Evolutionary conservation across 2,329 filamentous ascomycete species (phyloP).

Genomic region (Phaeosphaeriaceae sp.): DNA sequence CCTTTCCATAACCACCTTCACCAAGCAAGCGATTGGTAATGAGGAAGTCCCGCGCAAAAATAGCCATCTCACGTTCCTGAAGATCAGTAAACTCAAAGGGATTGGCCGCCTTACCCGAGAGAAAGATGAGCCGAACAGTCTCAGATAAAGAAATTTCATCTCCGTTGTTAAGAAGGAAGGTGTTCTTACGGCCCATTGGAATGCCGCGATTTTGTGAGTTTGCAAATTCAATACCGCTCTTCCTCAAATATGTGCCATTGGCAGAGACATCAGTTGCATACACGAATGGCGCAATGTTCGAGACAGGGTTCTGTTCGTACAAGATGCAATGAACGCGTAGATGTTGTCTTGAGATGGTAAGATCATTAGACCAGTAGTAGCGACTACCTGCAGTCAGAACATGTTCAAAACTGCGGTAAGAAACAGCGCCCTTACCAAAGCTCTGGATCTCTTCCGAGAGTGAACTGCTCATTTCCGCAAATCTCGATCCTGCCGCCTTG

Average conservation of each 20-base stretch:
- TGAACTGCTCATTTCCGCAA: slow-evolving; percentile 44
- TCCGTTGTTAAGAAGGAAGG: slow-evolving; percentile 53
- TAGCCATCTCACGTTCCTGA: slow-evolving; percentile 47
- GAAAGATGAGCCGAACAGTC: slow-evolving; percentile 36
- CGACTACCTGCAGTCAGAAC: slow-evolving; percentile 32
- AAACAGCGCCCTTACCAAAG: slow-evolving; percentile 36
- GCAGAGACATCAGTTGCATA: slow-evolving; percentile 55
- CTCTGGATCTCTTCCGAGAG: slow-evolving; percentile 40
- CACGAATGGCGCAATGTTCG: slow-evolving; percentile 52
- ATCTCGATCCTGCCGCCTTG: slow-evolving; percentile 35
- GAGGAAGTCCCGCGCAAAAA: slow-evolving; percentile 57
- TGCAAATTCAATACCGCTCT: slow-evolving; percentile 26
- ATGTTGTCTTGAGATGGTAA: slow-evolving; percentile 54
- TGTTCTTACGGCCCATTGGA: slow-evolving; percentile 41
- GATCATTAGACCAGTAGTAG: slow-evolving; percentile 38
- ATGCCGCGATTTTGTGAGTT: slow-evolving; percentile 32
- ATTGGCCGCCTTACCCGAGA: slow-evolving; percentile 4
- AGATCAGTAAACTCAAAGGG: slow-evolving; percentile 20
- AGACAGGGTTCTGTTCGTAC: slow-evolving; percentile 49
- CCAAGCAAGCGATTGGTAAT: slow-evolving; percentile 61
- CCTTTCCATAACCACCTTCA: slow-evolving; percentile 59
- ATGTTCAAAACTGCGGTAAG: slow-evolving; percentile 5
- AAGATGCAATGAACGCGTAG: slow-evolving; percentile 55
- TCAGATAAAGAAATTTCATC: slow-evolving; percentile 49
- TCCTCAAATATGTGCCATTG: slow-evolving; percentile 51